Conservation (phyloP, 257 asterid species). For the Lavandula angustifolia region DNA sequence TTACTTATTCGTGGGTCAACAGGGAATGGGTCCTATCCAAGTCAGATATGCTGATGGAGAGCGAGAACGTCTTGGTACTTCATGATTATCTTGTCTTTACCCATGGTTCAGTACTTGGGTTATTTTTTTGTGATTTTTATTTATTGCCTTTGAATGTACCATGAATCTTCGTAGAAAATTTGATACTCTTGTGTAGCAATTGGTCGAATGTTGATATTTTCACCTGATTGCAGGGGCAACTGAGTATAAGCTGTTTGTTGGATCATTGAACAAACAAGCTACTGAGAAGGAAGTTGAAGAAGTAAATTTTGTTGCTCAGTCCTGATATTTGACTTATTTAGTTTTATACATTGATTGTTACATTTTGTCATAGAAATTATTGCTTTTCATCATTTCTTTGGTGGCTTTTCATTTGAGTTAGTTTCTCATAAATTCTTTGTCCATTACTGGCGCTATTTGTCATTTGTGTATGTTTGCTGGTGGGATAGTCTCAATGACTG, state of each 20-base stretch:
- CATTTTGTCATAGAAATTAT: conserved; percentile 1
- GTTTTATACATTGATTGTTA: conserved; percentile 11
- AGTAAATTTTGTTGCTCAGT: conserved; percentile 48
- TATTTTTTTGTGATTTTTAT: conserved; percentile 15
- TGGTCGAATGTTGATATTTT: conserved; percentile 21
- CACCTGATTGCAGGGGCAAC: conserved; percentile 64
- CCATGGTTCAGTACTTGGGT: conserved; percentile 21
- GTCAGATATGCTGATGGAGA: conserved; percentile 99
- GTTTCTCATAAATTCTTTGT: conserved; percentile 19
- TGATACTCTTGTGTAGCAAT: conserved; percentile 1
- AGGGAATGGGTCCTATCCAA: conserved; percentile 94
- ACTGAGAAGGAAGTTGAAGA: conserved; percentile 91
- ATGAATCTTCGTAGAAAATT: conserved; percentile 8
- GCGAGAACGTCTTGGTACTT: conserved; percentile 93
- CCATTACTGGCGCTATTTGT: conserved; percentile 13
- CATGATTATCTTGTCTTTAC: conserved; percentile 17
- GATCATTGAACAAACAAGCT: conserved; percentile 85
- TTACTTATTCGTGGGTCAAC: conserved; percentile 38
- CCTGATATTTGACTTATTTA: conserved; percentile 25
- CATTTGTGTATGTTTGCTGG: conserved; percentile 1
- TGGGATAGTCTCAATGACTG: conserved; percentile 23
- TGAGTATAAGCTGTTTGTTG: conserved; percentile 90
- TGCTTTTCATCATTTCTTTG: background rate
- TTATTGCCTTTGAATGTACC: conserved; percentile 1
- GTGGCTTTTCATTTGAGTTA: conserved; percentile 7